Conservation (phyloP, 352 stramenopile genomes). For the Globisporangium spiculum region DNA sequence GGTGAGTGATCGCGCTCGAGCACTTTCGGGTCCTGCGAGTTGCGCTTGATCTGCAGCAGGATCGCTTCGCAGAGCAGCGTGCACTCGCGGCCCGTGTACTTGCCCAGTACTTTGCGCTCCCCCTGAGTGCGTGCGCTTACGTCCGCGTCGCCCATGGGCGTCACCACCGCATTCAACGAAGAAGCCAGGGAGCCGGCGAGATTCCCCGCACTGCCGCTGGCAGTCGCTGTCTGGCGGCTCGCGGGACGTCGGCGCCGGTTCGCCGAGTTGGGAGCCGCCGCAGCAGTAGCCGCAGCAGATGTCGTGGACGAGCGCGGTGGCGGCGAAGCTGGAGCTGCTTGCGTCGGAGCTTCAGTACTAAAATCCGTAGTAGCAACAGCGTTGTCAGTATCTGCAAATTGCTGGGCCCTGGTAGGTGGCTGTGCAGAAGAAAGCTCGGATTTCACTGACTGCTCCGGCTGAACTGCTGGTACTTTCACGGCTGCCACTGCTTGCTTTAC, state of each 20-base stretch:
- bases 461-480: not conserved
- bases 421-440: not conserved
- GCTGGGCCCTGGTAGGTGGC: not conserved
- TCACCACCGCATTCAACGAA: not conserved
- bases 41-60: conserved; percentile 44
- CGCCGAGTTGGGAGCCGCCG: not conserved
- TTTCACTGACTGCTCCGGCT: not conserved
- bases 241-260: conserved; percentile 7
- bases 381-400: not conserved
- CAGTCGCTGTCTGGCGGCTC: not conserved
- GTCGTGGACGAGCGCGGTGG: not conserved
- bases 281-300: not conserved
- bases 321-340: not conserved
- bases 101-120: conserved; percentile 32
- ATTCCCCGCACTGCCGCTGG: not conserved
- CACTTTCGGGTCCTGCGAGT: conserved; percentile 37
- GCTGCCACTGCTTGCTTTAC: too few relatives aligned
- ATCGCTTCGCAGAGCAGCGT: conserved; percentile 57
- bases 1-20: conserved; percentile 43
- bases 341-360: not conserved
- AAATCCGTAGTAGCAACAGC: not conserved
- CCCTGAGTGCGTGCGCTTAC: conserved; percentile 16
- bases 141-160: conserved; percentile 19
- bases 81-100: conserved; percentile 50
- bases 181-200: not conserved